Conservation (phyloP, 257 asterid species). For the Solanum neorickii region DNA sequence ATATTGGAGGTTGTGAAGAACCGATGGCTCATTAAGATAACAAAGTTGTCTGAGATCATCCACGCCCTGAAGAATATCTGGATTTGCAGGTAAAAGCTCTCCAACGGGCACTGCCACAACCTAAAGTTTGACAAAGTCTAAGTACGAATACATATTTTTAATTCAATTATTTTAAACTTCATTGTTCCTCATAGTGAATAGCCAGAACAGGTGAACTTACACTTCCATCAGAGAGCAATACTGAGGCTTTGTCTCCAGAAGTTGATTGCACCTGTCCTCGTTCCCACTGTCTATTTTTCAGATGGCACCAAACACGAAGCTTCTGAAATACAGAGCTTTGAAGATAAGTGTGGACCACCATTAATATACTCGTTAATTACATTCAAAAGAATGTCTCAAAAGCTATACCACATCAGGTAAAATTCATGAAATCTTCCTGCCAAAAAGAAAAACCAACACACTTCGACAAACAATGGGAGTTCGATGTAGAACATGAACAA, state of each 20-base stretch:
- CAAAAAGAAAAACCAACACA: not conserved
- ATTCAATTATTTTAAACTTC: not conserved
- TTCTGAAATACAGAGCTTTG: constrained; percentile 38
- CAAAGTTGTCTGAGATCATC: constrained; percentile 86
- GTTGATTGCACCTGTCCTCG: constrained; percentile 64
- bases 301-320: constrained; percentile 69
- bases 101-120: constrained; percentile 38
- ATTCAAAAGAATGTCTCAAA: not conserved
- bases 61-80: constrained; percentile 77
- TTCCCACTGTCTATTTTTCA: constrained; percentile 48
- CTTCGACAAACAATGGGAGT: not conserved
- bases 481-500: not conserved
- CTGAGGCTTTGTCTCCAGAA: constrained; percentile 59
- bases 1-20: constrained; percentile 66
- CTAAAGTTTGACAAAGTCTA: constrained; percentile 23
- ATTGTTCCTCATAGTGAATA: not conserved
- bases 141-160: not conserved
- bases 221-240: constrained; percentile 53
- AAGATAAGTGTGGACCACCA: constrained; percentile 1
- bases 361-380: not conserved
- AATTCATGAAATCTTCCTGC: not conserved
- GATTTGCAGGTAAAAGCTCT: constrained; percentile 87
- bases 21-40: constrained; percentile 88
- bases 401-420: not conserved
- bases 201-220: constrained; percentile 40